Base-by-base conservation (phyloP, 495 filamentous ascomycete genomes). In the Lophiostoma macrostomum region DNA sequence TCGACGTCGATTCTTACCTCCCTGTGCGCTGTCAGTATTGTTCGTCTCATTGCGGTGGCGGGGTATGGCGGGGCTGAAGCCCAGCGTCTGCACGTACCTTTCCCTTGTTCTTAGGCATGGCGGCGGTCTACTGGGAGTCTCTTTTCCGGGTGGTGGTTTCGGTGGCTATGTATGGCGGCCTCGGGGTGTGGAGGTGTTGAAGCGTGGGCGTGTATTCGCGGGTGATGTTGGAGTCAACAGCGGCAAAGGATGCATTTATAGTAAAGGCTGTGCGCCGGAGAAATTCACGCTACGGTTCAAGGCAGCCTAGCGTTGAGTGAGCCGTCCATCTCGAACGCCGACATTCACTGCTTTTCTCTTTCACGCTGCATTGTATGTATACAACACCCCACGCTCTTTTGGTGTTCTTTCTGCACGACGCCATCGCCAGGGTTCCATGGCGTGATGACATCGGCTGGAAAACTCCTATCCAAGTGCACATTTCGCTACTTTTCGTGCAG, bases 31-130 rank as follows among this genome's bases (percentile, higher is more conserved):
- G 46, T 67, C 28, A 64, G 57, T 30, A 61, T 40, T 18, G 16
- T 16, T 43, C 30, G 35, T 8, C 11, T 27, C 7, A 24, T 2
- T 20, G 35, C 20, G 36, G n/a, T 30, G 34, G 24, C 14, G 38
- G 14, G 11, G 7, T n/a, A 31, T 45, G 36, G 31, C 43, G 60
- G 36, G 49, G 62, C 53, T 38, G 56, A 41, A 36, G 38, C 19
- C 13, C 35, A 45, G 51, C 53, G 50, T 45, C 28, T 35, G 32
- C 40, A 69, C 84, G 65, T 82, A 94, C 90, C 73, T 95, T 95
- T 85, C 90, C 90, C 84, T 95, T 95, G 69, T 95, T 95, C 88
- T 95, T 95, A 68, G 90, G 90, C 90, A 95, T 95, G 58, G 72
- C 81, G 78, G 68, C 63, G 14, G 20, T 13, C 41, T 19, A 25